Evolutionary conservation across 2,329 filamentous ascomycete genomes (phyloP).

Genomic region (Bipolaris cookei): DNA sequence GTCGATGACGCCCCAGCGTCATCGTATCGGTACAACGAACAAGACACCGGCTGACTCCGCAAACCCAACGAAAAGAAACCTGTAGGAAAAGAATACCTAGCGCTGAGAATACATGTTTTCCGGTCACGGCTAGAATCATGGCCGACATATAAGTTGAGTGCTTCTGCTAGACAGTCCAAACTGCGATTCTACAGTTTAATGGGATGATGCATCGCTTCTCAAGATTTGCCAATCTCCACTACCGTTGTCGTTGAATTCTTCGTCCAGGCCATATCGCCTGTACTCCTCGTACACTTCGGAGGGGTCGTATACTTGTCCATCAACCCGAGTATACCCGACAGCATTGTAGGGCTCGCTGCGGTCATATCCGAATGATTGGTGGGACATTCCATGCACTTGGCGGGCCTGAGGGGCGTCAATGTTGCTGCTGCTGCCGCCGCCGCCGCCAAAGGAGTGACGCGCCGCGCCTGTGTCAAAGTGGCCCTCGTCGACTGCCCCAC

Average conservation of each 20-base stretch:
- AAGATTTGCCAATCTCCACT: neutral
- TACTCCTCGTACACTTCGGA: constrained; percentile 6
- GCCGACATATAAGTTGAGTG: neutral
- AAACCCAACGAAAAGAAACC: neutral
- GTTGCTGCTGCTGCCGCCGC: too few species aligned
- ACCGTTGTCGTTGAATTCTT: neutral
- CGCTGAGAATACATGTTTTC: neutral
- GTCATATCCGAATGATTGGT: neutral
- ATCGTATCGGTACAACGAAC: neutral
- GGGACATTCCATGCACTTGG: neutral
- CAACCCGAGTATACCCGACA: neutral
- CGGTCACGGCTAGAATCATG: neutral
- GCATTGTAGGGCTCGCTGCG: constrained; percentile 7
- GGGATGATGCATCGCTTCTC: neutral
- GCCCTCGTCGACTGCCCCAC: neutral
- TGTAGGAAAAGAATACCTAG: neutral
- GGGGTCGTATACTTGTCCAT: constrained; percentile 2
- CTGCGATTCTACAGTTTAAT: neutral
- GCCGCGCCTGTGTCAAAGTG: too few species aligned
- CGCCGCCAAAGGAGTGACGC: neutral
- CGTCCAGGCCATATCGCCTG: neutral
- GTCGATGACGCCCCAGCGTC: neutral
- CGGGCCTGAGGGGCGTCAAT: too few species aligned
- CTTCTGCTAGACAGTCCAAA: neutral
- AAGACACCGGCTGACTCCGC: neutral